A percentile compares a stretch with the other conserved stretches of the same genome.
Conservation (phyloP, 257 asterid genomes). For the Primulina eburnea region DNA sequence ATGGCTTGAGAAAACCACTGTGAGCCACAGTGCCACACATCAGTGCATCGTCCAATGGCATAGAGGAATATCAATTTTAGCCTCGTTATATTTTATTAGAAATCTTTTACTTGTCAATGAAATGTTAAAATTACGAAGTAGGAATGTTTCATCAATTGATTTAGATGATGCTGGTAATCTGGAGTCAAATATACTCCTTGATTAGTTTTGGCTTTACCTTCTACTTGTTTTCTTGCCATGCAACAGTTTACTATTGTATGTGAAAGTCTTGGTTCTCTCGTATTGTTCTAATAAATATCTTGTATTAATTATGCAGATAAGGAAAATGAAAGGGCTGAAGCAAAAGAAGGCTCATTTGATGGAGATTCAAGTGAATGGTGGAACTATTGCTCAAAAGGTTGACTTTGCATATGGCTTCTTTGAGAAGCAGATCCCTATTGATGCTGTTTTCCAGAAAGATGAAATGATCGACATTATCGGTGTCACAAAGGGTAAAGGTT, state of each 20-base stretch:
- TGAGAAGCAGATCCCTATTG: conserved; percentile 64
- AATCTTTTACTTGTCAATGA: no score
- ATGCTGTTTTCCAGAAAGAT: conserved; percentile 85
- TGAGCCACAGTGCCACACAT: not conserved
- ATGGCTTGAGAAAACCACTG: not conserved
- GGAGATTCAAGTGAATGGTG: conserved; percentile 77
- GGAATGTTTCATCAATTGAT: not conserved
- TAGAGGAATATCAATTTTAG: not conserved
- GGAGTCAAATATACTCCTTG: no score
- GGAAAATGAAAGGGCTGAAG: conserved; percentile 63
- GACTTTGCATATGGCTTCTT: conserved; percentile 60
- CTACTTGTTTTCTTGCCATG: not conserved
- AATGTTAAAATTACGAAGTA: no score
- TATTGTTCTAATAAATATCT: not conserved
- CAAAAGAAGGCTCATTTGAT: conserved; percentile 82
- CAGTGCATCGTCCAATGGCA: not conserved
- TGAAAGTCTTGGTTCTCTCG: not conserved
- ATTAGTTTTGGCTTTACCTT: not conserved
- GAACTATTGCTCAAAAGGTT: conserved; percentile 60
- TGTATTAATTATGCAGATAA: conserved; percentile 33
- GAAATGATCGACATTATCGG: conserved; percentile 93
- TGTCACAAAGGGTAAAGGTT: conserved; percentile 92
- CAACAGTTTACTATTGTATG: not conserved
- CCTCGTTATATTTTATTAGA: not conserved
- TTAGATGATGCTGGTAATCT: no score